Evolutionary conservation across 805 yeast species (phyloP), one percentile per base, ranked within the genome.

Genomic region (Tetrapisispora fleetii): DNA sequence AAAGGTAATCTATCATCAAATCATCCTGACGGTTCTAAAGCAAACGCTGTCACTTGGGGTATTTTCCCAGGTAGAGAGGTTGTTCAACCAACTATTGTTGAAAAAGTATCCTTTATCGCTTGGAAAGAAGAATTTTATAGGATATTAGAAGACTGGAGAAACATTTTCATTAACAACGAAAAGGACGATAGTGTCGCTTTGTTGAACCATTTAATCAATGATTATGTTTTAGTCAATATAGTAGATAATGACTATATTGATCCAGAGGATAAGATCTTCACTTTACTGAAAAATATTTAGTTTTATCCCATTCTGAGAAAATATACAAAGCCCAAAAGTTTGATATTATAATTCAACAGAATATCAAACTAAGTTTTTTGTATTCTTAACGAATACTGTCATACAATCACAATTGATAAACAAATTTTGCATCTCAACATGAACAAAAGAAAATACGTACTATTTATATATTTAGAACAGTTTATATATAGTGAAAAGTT

Each of bases 41-140:
- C 95, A 54, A 90, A 87, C 62, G 96, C 98, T 9, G 97, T 91
- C 49, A 91, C 98, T 18, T 91, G 98, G 98, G 98, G 98, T 54
- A 88, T 90, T 48, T 89, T 87, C 79, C 97, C 98, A 27, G 96
- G 96, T 37, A 84, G 83, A 61, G 97, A 91, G 69, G 85, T 91
- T 47, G 75, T 87, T 54, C 98, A 91, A 70, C 97, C 98, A 46
- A 91, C 98, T 0, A 88, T 91, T 63, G 97, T 91, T 19, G 98
- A 91, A 65, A 83, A 81, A 60, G 80, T 82, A 37, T 87, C 96
- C 2, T 91, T 91, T 67, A 71, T 90, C 58, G 98, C 98, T 14
- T 91, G 98, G 98, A 90, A 88, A 65, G 96, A 91, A 64, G 98
- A 91, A 67, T 91, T 91, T 37, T 91, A 76, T 74, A 75, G 88